These are phyloP conservation scores for Cryptococcus sp. DNA, from an alignment of 1,284 basidiomycete species.

Conservation along the genomic window DNA sequence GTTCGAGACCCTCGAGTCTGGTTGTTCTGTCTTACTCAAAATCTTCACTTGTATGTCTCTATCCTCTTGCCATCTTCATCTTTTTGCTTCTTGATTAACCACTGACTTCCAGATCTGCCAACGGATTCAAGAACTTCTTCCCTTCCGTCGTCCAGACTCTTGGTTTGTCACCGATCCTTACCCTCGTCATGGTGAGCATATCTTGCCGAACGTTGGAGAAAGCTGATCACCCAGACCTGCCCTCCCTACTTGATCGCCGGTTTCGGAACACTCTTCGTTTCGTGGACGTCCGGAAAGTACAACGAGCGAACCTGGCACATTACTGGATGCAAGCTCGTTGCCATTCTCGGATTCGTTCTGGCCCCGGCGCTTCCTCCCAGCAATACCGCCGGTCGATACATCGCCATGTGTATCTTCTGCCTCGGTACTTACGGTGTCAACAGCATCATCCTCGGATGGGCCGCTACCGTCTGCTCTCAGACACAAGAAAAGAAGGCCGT, in stretches of 20 bases:
- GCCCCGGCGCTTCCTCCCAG: slow-evolving; percentile 48
- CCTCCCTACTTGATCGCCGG: slow-evolving; percentile 38
- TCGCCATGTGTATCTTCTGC: slow-evolving; percentile 14
- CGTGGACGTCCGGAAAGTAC: slow-evolving; percentile 18
- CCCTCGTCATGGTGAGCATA: slow-evolving; percentile 20
- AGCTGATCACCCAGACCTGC: slow-evolving; percentile 12
- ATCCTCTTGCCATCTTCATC: background rate
- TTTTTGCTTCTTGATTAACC: background rate
- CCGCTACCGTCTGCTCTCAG: background rate
- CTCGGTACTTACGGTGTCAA: slow-evolving; percentile 3
- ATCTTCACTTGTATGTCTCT: slow-evolving; percentile 11
- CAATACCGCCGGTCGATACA: slow-evolving; percentile 23
- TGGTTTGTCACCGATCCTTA: slow-evolving; percentile 34
- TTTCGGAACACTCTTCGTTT: slow-evolving; percentile 15
- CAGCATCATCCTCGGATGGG: slow-evolving; percentile 2
- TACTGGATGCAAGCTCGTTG: slow-evolving; percentile 17
- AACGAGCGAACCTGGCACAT: slow-evolving; percentile 29
- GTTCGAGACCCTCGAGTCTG: slow-evolving; percentile 25
- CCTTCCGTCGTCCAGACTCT: slow-evolving; percentile 29
- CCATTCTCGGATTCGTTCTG: slow-evolving; percentile 52
- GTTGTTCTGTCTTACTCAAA: slow-evolving; percentile 26
- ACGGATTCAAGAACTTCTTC: slow-evolving; percentile 37
- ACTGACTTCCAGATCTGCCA: slow-evolving; percentile 9
- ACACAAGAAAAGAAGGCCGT: background rate
- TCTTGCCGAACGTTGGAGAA: background rate